phyloP scores from a whole-genome alignment of 495 filamentous ascomycete genomes.

The Amorphotheca resinae region DNA sequence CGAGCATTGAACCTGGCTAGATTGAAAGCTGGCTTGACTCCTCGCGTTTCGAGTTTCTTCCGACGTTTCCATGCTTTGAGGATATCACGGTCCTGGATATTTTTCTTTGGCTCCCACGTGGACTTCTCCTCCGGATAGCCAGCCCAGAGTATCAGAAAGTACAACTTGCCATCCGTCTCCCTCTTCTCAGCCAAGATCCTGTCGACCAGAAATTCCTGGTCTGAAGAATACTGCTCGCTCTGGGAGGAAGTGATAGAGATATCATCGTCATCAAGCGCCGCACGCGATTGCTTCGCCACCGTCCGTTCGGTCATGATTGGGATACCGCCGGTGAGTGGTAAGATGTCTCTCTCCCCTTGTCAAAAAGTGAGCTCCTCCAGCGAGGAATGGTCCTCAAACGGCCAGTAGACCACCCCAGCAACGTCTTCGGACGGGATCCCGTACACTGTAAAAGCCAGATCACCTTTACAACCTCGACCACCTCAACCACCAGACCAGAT shows the following conservation, averaged over 20 bases:
- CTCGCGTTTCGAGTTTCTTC: slow-evolving; percentile 31
- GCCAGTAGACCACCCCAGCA: too few relatives aligned
- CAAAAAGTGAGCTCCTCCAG: too few relatives aligned
- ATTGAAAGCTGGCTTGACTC: slow-evolving; percentile 35
- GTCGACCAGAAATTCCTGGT: slow-evolving; percentile 30
- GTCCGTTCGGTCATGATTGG: slow-evolving; percentile 1
- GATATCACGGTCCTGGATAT: slow-evolving; percentile 35
- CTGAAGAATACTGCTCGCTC: slow-evolving; percentile 27
- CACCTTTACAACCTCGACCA: too few relatives aligned
- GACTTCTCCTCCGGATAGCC: slow-evolving; percentile 43
- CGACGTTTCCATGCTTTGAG: slow-evolving; percentile 41
- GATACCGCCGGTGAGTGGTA: background rate
- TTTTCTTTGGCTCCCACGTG: slow-evolving; percentile 52
- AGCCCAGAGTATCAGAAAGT: slow-evolving; percentile 57
- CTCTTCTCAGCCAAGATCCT: slow-evolving; percentile 38
- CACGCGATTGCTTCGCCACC: background rate
- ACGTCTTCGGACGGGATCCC: too few relatives aligned
- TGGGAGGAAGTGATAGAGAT: slow-evolving; percentile 52
- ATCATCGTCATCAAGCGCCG: slow-evolving; percentile 29
- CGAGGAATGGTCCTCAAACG: too few relatives aligned
- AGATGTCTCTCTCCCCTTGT: background rate
- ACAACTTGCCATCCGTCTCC: slow-evolving; percentile 23
- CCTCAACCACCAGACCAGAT: too few relatives aligned
- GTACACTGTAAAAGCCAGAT: too few relatives aligned
- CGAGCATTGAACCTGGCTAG: slow-evolving; percentile 31